phyloP scores from a whole-genome alignment of 257 asterid genomes.

The Nicotiana otophora region DNA sequence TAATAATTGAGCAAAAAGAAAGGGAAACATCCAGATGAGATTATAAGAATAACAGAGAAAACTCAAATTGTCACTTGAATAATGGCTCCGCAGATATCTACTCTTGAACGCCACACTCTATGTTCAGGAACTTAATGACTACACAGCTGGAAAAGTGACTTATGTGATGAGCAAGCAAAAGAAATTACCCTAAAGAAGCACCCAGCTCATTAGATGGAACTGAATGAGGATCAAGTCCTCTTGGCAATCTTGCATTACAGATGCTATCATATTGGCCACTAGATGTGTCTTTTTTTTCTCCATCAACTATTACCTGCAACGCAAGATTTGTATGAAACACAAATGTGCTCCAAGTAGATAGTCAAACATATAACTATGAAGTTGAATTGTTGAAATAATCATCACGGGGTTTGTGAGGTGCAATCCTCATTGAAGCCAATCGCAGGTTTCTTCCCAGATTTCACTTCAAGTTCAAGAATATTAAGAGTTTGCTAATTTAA shows the following conservation, averaged over 20 bases:
- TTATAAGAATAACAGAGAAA: neutral
- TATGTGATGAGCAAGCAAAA: neutral
- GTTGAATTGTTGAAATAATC: neutral
- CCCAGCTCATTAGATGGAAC: conserved; percentile 89
- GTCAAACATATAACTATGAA: neutral
- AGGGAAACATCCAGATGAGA: neutral
- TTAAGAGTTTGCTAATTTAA: neutral
- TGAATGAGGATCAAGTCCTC: conserved; percentile 97
- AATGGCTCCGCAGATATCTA: neutral
- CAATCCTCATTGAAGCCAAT: neutral
- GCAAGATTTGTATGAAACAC: neutral
- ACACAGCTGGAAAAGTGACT: neutral
- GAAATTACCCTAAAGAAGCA: conserved; percentile 80
- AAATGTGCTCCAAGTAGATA: neutral
- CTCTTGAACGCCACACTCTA: neutral
- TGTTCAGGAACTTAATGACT: neutral
- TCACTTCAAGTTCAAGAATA: conserved; percentile 1
- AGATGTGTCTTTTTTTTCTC: conserved; percentile 62
- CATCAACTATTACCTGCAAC: conserved; percentile 64
- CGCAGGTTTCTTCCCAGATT: neutral
- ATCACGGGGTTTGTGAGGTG: neutral
- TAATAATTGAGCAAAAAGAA: neutral
- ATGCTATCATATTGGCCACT: conserved; percentile 71
- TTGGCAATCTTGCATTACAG: conserved; percentile 87
- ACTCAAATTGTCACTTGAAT: neutral